Conservation (phyloP, 139 green algal genomes). For the Penium margaritaceum region DNA sequence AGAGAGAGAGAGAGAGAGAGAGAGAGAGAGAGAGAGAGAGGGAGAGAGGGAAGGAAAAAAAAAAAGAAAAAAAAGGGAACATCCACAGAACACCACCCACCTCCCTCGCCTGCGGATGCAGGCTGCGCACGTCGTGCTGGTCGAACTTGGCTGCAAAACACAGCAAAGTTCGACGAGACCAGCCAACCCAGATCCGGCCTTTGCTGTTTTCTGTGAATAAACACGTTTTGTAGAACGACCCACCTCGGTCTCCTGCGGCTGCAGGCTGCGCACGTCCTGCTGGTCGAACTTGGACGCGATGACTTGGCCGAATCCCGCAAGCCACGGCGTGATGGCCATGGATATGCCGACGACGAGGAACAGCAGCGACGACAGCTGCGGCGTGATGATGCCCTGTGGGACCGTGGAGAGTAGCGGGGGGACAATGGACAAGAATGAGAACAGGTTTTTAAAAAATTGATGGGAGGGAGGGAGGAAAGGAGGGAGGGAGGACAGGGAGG, state of each 20-base stretch:
- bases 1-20: too few relatives aligned
- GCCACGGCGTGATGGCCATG: constrained; percentile 92
- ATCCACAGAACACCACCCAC: too few relatives aligned
- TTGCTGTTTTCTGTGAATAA: too few relatives aligned
- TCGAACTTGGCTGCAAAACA: constrained; percentile 66
- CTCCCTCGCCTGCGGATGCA: constrained; percentile 68
- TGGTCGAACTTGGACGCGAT: constrained; percentile 74
- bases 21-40: too few relatives aligned
- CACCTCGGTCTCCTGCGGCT: constrained; percentile 67
- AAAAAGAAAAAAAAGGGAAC: too few relatives aligned
- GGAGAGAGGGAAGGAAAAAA: too few relatives aligned
- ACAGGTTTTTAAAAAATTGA: too few relatives aligned
- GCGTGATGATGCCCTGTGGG: constrained; percentile 55
- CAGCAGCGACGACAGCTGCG: constrained; percentile 69
- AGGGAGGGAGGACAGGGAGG: too few relatives aligned
- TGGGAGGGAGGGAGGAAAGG: too few relatives aligned
- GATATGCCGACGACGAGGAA: constrained; percentile 92
- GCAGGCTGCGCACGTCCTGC: constrained; percentile 64
- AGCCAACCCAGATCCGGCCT: neutral
- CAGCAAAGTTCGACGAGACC: neutral
- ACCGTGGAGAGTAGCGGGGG: too few relatives aligned
- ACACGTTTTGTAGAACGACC: neutral
- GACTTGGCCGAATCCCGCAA: constrained; percentile 69
- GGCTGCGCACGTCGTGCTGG: constrained; percentile 62
- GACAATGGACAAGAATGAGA: too few relatives aligned